Evolutionary conservation across 1,284 basidiomycete genomes (phyloP), one percentile per base, ranked within the genome.

Genomic region (Vanrija humicola): DNA sequence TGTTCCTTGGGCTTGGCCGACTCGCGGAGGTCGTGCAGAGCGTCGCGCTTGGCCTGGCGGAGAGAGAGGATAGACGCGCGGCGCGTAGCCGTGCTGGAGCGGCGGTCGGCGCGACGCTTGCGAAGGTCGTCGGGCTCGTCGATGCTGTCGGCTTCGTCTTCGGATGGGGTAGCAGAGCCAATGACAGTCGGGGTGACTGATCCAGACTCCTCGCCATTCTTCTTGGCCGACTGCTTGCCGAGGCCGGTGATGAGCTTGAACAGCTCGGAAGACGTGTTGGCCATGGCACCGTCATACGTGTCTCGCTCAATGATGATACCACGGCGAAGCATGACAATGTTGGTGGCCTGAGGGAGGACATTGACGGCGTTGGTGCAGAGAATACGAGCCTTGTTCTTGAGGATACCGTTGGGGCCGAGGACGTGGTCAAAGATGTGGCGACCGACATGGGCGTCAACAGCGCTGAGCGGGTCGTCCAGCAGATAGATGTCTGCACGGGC

Each of bases 281-380:
- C 78, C 74, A 88, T 81, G 10, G 91, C 81, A 10, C 81, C 78
- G 8, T 78, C 73, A 68, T 87, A 93, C 0, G 85, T 79, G 5
- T 89, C 89, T 40, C 79, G 80, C 77, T 97, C 93, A 23, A 93
- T 75, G 54, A 97, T 85, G 66, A 90, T 85, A 12, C 93, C 93
- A 18, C 85, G 82, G 21, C 90, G 86, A 34, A 98, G 78, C 75
- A 88, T 91, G 53, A 84, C 76, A 28, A 97, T 80, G 58, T 88
- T 82, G 70, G 96, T 88, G 48, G 90, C 88, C 56, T 91, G 81
- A 47, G 84, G 83, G 48, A 94, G 80, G 70, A 89, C 94, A 16
- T 90, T 83, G 42, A 97, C 86, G 46, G 87, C 87, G 75, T 97
- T 61, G 19, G 92, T 95, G 56, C 94, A 90, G 3, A 97, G 78